phyloP scores from a whole-genome alignment of 163 green algal species.

The Coccomyxa subellipsoidea region DNA sequence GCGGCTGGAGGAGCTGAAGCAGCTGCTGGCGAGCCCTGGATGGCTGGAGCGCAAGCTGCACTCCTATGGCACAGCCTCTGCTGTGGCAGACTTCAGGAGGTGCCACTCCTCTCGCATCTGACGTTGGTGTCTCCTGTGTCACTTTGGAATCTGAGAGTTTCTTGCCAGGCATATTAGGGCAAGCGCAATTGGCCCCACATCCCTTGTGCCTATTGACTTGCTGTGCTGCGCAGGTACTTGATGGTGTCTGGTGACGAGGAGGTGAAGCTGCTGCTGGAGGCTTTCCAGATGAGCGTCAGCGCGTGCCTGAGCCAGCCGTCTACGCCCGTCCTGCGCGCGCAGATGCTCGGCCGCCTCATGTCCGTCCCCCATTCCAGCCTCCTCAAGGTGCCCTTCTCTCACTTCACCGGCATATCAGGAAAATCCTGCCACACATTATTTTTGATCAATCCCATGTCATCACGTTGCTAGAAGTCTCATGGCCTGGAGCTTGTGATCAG shows the following conservation, averaged over 20 bases:
- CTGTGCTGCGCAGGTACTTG: neutral
- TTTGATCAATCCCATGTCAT: no score
- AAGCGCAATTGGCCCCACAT: no score
- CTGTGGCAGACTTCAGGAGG: slow-evolving; percentile 76
- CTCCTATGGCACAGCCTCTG: slow-evolving; percentile 53
- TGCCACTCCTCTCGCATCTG: no score
- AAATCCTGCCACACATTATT: no score
- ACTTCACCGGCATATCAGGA: no score
- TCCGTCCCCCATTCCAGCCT: slow-evolving; percentile 31
- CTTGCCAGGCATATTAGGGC: no score
- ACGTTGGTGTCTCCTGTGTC: neutral
- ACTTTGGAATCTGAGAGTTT: neutral
- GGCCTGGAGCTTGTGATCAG: no score
- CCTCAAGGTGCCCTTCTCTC: slow-evolving; percentile 13
- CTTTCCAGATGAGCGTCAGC: slow-evolving; percentile 79
- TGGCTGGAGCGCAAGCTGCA: slow-evolving; percentile 84
- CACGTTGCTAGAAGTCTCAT: no score
- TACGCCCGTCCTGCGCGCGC: slow-evolving; percentile 60
- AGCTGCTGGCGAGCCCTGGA: slow-evolving; percentile 58
- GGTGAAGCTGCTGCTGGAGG: slow-evolving; percentile 78
- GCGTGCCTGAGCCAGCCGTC: slow-evolving; percentile 58
- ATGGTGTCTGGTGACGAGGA: slow-evolving; percentile 31
- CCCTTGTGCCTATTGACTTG: no score
- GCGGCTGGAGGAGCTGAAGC: slow-evolving; percentile 34
- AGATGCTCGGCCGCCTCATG: slow-evolving; percentile 75